Percentiles rank a stretch among this genome's conserved stretches.
These are phyloP conservation scores for Chalciporus piperatoides DNA, from an alignment of 1,284 basidiomycete genomes.

Conservation along the genomic window DNA sequence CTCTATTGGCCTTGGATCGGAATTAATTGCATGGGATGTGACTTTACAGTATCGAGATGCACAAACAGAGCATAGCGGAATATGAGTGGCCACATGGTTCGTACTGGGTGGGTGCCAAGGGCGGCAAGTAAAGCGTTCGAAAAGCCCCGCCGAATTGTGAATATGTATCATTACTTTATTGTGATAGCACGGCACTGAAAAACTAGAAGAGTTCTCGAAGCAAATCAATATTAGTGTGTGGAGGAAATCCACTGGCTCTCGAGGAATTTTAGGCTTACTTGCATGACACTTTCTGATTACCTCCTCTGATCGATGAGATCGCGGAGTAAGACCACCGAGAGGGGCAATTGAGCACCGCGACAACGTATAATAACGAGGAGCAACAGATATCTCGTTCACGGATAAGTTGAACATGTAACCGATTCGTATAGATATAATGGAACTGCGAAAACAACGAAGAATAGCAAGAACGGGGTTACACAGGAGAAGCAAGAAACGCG, in stretches of 20 bases:
- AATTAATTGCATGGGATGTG: not conserved
- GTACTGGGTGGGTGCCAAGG: constrained; percentile 53
- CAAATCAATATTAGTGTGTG: too few species aligned
- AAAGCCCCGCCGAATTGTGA: not conserved
- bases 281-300: not conserved
- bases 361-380: constrained; percentile 5
- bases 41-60: constrained; percentile 68
- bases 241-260: too few species aligned
- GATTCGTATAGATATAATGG: constrained; percentile 26
- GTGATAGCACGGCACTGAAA: not conserved
- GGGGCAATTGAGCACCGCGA: not conserved
- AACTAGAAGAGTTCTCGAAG: too few species aligned
- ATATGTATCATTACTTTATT: constrained; percentile 5
- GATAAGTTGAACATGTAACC: constrained; percentile 10
- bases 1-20: not conserved
- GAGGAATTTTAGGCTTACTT: not conserved
- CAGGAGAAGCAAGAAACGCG: constrained; percentile 24
- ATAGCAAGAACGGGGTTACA: constrained; percentile 18
- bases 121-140: constrained; percentile 5
- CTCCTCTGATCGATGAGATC: not conserved
- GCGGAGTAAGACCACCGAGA: constrained; percentile 1
- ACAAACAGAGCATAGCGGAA: constrained; percentile 64
- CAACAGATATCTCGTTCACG: constrained; percentile 5
- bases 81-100: constrained; percentile 74
- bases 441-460: constrained; percentile 8